A percentile compares a stretch with the other conserved stretches of the same genome.
phyloP scores from a whole-genome alignment of 768 basidiomycete species.

The Clathrus columnatus region DNA sequence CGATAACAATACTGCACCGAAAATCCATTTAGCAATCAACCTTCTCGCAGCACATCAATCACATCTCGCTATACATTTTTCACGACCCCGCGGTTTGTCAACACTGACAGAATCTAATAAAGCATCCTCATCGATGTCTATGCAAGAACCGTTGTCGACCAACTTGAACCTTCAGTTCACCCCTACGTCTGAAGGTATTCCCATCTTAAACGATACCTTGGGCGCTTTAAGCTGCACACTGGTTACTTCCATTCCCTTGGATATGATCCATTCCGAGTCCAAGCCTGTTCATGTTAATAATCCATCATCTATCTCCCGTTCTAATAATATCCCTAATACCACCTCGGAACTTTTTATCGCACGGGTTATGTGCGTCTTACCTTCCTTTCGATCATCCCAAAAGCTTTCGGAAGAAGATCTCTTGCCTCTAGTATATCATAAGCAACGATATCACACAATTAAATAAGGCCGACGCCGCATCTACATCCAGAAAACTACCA shows the following conservation, averaged over 20 bases:
- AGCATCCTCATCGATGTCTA: conserved; percentile 43
- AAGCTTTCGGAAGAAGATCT: conserved; percentile 20
- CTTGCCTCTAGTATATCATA: conserved; percentile 58
- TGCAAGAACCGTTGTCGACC: no score
- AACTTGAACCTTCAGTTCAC: conserved; percentile 26
- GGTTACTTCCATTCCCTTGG: conserved; percentile 54
- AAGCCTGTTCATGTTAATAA: conserved; percentile 11
- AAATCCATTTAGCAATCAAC: conserved; percentile 66
- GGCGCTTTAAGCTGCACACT: conserved; percentile 70
- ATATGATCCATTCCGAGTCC: conserved; percentile 32
- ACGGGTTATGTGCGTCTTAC: conserved; percentile 50
- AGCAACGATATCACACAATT: conserved; percentile 49
- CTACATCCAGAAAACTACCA: not conserved
- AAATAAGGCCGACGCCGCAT: not conserved
- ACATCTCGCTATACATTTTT: conserved; percentile 56
- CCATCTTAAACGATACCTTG: conserved; percentile 48
- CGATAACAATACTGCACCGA: conserved; percentile 15
- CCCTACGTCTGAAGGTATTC: conserved; percentile 45
- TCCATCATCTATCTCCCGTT: not conserved
- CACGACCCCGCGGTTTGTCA: conserved; percentile 39
- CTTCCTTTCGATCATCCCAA: conserved; percentile 11
- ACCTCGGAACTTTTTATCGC: conserved; percentile 76
- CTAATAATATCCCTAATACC: not conserved
- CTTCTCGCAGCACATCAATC: conserved; percentile 65
- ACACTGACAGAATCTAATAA: conserved; percentile 44